Percentiles rank a stretch among this genome's conserved stretches.
phyloP scores from a whole-genome alignment of 1,139 yeast genomes.

The Pichia sp. region DNA sequence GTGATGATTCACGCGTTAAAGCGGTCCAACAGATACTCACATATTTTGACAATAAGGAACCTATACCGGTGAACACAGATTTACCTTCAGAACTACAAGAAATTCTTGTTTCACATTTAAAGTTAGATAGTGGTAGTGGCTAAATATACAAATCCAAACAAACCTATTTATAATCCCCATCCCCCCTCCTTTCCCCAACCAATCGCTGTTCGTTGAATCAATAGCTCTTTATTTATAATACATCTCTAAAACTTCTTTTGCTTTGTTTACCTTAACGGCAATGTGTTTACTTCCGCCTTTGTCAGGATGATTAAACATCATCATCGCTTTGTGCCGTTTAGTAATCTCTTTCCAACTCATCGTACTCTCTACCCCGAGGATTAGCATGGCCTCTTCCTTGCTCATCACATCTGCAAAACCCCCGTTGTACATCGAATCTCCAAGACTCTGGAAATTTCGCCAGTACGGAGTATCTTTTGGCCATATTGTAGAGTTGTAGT shows the following conservation, averaged over 20 bases:
- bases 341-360: constrained; percentile 35
- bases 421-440: constrained; percentile 23
- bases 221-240: neutral
- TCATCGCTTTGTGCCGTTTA: constrained; percentile 50
- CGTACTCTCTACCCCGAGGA: constrained; percentile 45
- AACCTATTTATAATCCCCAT: no score
- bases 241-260: constrained; percentile 55
- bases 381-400: constrained; percentile 49
- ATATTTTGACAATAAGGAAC: no score
- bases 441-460: constrained; percentile 29
- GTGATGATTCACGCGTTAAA: no score
- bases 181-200: no score
- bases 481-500: constrained; percentile 9
- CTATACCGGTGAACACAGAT: no score
- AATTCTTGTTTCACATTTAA: no score
- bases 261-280: constrained; percentile 70
- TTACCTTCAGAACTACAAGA: no score
- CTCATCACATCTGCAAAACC: constrained; percentile 50
- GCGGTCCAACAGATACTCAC: no score
- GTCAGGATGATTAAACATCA: constrained; percentile 73
- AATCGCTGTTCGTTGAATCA: no score
- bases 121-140: no score
- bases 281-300: constrained; percentile 64
- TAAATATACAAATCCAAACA: no score
- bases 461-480: constrained; percentile 12